Percentiles rank a stretch among this genome's conserved stretches.
phyloP scores from a whole-genome alignment of 805 yeast genomes.

The Candida patagonica region DNA sequence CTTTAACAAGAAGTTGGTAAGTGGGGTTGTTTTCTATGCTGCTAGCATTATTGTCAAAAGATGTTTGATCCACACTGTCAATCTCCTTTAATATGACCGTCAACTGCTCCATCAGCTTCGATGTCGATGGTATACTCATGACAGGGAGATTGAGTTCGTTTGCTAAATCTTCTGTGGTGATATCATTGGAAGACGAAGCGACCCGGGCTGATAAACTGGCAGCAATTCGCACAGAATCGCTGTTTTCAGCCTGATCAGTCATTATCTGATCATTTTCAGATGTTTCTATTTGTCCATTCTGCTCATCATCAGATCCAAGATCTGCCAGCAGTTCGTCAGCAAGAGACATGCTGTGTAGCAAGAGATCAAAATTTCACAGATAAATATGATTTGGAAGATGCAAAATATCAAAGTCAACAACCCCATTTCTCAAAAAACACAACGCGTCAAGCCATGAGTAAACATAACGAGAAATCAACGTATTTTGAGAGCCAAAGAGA shows the following conservation, averaged over 20 bases:
- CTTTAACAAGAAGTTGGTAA: slow-evolving; percentile 40
- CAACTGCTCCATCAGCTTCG: slow-evolving; percentile 16
- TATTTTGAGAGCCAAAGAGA: slow-evolving; percentile 56
- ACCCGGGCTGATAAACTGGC: slow-evolving; percentile 4
- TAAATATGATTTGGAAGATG: neutral
- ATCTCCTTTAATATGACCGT: slow-evolving; percentile 16
- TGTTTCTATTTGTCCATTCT: slow-evolving; percentile 6
- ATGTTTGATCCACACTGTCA: neutral
- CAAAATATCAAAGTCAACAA: neutral
- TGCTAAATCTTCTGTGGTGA: slow-evolving; percentile 13
- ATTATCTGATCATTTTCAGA: slow-evolving; percentile 8
- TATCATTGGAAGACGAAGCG: slow-evolving; percentile 8
- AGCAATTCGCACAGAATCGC: neutral
- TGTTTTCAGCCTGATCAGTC: slow-evolving; percentile 7
- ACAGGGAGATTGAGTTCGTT: slow-evolving; percentile 8
- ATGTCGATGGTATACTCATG: slow-evolving; percentile 10
- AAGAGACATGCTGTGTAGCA: slow-evolving; percentile 28
- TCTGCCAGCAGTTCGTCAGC: slow-evolving; percentile 34
- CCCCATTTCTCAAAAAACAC: too few species aligned
- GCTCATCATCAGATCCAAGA: slow-evolving; percentile 24
- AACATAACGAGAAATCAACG: slow-evolving; percentile 15
- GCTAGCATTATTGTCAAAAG: neutral
- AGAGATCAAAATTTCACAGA: too few species aligned
- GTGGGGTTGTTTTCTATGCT: slow-evolving; percentile 32
- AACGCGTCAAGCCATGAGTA: slow-evolving; percentile 1